These are phyloP conservation scores for Colletotrichum tropicicola DNA, from an alignment of 2,329 filamentous ascomycete genomes.

Conservation along the genomic window DNA sequence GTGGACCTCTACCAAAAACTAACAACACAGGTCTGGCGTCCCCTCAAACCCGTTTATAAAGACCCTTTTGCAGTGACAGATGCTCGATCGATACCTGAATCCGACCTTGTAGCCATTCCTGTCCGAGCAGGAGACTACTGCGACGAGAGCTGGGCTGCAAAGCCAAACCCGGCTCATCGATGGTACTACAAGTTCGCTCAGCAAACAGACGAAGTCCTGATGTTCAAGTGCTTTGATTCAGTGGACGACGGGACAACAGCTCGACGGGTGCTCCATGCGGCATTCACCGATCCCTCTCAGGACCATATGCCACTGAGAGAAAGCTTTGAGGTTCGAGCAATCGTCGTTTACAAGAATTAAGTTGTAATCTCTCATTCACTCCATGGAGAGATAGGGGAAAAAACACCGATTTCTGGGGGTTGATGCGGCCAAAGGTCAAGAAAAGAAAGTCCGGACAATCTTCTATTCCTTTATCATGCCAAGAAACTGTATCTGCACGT, in stretches of 20 bases:
- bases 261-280: conserved; percentile 74
- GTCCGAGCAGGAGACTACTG: conserved; percentile 41
- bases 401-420: too few species aligned
- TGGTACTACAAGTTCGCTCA: conserved; percentile 64
- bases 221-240: conserved; percentile 74
- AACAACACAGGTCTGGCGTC: conserved; percentile 49
- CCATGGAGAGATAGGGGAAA: too few species aligned
- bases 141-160: conserved; percentile 46
- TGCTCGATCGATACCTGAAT: conserved; percentile 41
- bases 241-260: conserved; percentile 53
- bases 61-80: conserved; percentile 51
- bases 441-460: too few species aligned
- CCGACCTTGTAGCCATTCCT: conserved; percentile 47
- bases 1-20: neutral
- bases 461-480: too few species aligned
- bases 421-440: too few species aligned
- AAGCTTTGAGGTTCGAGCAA: neutral
- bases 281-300: conserved; percentile 74
- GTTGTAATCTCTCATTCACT: too few species aligned
- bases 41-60: conserved; percentile 54
- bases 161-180: conserved; percentile 44
- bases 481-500: too few species aligned
- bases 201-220: conserved; percentile 60
- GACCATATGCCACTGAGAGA: conserved; percentile 55
- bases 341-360: neutral